Evolutionary conservation across 2,329 filamentous ascomycete genomes (phyloP).

Genomic region (Phialophora expanda): DNA sequence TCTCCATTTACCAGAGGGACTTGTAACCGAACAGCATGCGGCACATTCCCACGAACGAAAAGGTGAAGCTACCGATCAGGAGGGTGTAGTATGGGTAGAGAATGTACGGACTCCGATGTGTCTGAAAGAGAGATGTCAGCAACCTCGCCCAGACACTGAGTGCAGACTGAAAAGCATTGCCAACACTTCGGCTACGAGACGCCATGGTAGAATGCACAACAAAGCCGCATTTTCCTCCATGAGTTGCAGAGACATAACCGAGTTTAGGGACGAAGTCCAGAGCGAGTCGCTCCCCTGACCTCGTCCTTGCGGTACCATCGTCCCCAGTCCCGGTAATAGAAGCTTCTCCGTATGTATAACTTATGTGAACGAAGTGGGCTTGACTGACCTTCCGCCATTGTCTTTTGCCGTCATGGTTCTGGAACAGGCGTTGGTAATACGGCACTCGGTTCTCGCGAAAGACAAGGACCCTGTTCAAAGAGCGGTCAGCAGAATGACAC

Average conservation of each 20-base stretch:
- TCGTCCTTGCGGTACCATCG: background rate
- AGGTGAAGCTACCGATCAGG: conserved; percentile 33
- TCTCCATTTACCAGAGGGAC: conserved; percentile 57
- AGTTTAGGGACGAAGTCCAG: background rate
- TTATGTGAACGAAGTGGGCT: background rate
- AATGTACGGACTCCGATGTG: conserved; percentile 61
- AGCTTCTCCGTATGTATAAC: background rate
- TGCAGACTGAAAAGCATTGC: background rate
- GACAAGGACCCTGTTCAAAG: conserved; percentile 48
- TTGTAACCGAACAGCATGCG: conserved; percentile 63
- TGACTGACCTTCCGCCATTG: conserved; percentile 70
- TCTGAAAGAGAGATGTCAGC: conserved; percentile 45
- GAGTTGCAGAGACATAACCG: background rate
- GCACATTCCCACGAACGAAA: conserved; percentile 51
- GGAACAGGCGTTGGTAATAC: conserved; percentile 70
- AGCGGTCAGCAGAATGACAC: conserved; percentile 2
- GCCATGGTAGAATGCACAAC: background rate
- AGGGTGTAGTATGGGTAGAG: conserved; percentile 65
- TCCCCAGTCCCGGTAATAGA: background rate
- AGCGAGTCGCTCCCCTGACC: background rate
- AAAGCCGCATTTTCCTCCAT: background rate
- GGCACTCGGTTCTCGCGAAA: conserved; percentile 72
- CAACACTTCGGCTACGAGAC: background rate
- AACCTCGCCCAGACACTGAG: background rate
- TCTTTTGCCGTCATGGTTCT: conserved; percentile 68